Base-by-base conservation (phyloP, 495 filamentous ascomycete genomes). In the Usnea hakonensis region DNA sequence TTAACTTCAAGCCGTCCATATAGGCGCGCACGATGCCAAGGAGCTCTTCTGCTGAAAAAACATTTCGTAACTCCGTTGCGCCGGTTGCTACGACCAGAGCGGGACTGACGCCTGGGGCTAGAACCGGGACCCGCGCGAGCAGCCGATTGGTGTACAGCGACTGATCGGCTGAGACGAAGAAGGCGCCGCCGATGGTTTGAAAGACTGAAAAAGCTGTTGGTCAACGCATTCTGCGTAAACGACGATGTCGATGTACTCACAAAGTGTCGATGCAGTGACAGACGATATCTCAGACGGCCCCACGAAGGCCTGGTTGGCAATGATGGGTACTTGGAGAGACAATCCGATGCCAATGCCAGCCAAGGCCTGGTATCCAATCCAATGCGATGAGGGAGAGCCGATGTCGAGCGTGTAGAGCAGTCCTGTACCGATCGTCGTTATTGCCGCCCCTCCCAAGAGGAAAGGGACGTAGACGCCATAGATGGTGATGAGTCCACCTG, bases 381-480 rank as follows among this genome's bases (percentile, higher is more conserved):
- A 88, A 41, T 76, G 72, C 5, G 72, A 69, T 7, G 69, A 70
- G 9, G 67, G 67, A 10, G 80, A 81, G 58, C 79, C 71, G n/a
- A 73, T 55, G 40, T 76, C 73, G 21, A 86, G 71, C 7, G 82
- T 82, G 4, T 79, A 80, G 23, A 89, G 61, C 16, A 87, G 69
- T 8, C 85, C 85, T 21, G 77, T 71, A 1, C 82, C 85, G 32
- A 85, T 68, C 14, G 79, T 70, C 58, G 76, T 74, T 55, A 87
- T 65, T 19, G 76, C 63, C 6, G 77, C 72, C 43, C 80, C 77
- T 11, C 73, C 58, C 33, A 83, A 61, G 56, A 84, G 75, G 41
- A 78, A 78, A 0, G 83, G 83, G 3, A 82, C 74, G 75, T 87
- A 86, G 69, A 87, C 83, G 0, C 88, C 87, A 57, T 79, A 71